Percentiles rank a stretch among this genome's conserved stretches.
Conservation (phyloP, 768 basidiomycete species). For the Lactarius akahatsu region DNA sequence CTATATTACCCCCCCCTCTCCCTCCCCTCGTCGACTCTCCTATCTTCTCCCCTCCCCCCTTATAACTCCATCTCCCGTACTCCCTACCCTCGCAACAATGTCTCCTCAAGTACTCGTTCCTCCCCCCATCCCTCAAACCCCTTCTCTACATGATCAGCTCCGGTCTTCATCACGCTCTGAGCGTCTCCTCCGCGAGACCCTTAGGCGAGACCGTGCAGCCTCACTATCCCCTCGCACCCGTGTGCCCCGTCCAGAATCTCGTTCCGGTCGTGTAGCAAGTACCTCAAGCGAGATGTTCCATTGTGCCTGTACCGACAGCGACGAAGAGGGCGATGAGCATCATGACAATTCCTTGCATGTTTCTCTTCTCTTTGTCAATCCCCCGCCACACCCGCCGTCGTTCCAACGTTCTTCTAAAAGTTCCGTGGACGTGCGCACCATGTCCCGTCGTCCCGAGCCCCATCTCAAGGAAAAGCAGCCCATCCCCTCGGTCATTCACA, state of each 20-base stretch:
- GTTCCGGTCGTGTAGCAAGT: slow-evolving; percentile 19
- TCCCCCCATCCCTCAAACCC: slow-evolving; percentile 27
- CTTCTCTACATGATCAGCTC: slow-evolving; percentile 28
- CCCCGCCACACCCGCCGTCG: slow-evolving; percentile 16
- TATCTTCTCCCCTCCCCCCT: slow-evolving; percentile 15
- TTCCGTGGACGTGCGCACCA: slow-evolving; percentile 27
- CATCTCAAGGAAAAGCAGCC: slow-evolving; percentile 32
- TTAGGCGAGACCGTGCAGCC: slow-evolving; percentile 46
- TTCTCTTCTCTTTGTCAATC: slow-evolving; percentile 32
- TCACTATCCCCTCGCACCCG: slow-evolving; percentile 30
- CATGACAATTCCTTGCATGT: slow-evolving; percentile 35
- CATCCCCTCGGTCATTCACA: slow-evolving; percentile 3
- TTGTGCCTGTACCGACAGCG: slow-evolving; percentile 33
- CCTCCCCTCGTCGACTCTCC: slow-evolving; percentile 17
- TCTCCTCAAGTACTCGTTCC: slow-evolving; percentile 36
- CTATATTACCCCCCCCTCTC: slow-evolving; percentile 23
- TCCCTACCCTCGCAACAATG: slow-evolving; percentile 40
- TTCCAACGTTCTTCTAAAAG: slow-evolving; percentile 24
- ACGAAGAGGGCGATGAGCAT: slow-evolving; percentile 34
- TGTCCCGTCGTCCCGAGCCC: slow-evolving; percentile 23
- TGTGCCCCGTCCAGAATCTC: slow-evolving; percentile 23
- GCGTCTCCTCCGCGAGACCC: slow-evolving; percentile 54
- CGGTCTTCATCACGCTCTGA: slow-evolving; percentile 54
- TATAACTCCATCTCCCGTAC: slow-evolving; percentile 31
- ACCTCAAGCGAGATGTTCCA: slow-evolving; percentile 26